phyloP scores from a whole-genome alignment of 192 early-diverging fungal genomes.

The Chytriomyces sp. region DNA sequence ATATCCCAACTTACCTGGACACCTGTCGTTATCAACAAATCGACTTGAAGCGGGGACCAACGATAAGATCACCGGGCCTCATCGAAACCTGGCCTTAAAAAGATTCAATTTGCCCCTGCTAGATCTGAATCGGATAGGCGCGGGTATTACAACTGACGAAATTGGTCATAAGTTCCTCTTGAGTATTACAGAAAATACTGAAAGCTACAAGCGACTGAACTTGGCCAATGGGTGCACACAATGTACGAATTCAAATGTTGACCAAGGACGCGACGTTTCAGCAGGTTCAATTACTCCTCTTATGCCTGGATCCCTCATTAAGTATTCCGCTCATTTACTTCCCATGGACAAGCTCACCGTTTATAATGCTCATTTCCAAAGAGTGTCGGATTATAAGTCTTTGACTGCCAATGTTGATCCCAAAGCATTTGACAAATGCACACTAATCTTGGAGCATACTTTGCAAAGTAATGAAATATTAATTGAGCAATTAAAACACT shows the following conservation, averaged over 20 bases:
- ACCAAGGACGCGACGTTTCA: too few relatives aligned
- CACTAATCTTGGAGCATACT: slow-evolving; percentile 19
- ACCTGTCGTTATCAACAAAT: slow-evolving; percentile 27
- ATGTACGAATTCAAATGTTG: neutral
- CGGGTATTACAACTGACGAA: neutral
- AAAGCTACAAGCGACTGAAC: neutral
- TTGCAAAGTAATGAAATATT: neutral
- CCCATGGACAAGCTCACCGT: slow-evolving; percentile 22
- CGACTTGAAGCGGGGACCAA: slow-evolving; percentile 32
- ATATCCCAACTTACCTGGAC: slow-evolving; percentile 31
- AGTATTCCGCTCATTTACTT: neutral
- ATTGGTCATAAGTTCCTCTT: neutral
- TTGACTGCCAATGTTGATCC: slow-evolving; percentile 4
- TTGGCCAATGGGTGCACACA: neutral
- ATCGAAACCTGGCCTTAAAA: slow-evolving; percentile 7
- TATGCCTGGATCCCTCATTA: neutral
- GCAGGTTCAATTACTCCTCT: slow-evolving; percentile 20
- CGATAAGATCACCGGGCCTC: slow-evolving; percentile 12
- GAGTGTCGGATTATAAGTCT: neutral
- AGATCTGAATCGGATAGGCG: slow-evolving; percentile 9
- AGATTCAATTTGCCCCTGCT: slow-evolving; percentile 28
- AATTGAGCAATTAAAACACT: slow-evolving; percentile 25
- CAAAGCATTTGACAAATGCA: slow-evolving; percentile 39
- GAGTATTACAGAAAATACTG: neutral
- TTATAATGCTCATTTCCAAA: slow-evolving; percentile 7